Evolutionary conservation across 768 basidiomycete species (phyloP), one percentile per base, ranked within the genome.

Genomic region (Agaricus blazei): DNA sequence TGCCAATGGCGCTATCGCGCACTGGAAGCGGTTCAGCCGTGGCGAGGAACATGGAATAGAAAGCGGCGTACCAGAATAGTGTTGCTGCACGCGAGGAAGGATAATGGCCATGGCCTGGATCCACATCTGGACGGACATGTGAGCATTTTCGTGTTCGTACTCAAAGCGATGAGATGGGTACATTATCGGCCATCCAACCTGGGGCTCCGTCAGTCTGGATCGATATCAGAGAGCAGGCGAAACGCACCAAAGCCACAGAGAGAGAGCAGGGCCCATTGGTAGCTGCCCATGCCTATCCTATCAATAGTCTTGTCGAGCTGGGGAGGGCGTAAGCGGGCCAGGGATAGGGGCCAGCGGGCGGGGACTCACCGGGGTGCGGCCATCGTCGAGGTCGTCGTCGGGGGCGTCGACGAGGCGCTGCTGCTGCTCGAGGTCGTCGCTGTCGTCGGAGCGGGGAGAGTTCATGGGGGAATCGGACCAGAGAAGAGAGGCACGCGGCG

Each of bases 101-200:
- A 96, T 90, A 36, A 98, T 92, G 26, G 96, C 90, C 4, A 89
- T 72, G 11, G 90, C 88, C 78, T 94, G 90, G 52, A 95, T 83
- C 91, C 91, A 94, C 91, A 93, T 93, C 92, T 94, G n/a, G 40
- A 52, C 38, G 46, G 23, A 15, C 7, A 11, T 24, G 11, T 42
- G 15, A 46, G 36, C 37, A 60, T 72, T 64, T 2, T 4, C 19
- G 60, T 59, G 45, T 56, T 34, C 53, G 19, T 37, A 46, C 44
- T 45, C 31, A 53, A 51, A 9, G 29, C 19, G 38, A 48, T 51
- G 46, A 55, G 9, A 49, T 52, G 70, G 73, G 63, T 65, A 93
- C 92, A 68, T 95, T 95, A 70, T 96, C 93, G 52, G 93, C 92
- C 79, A 92, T 76, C 93, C 93, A 96, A 29, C 93, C 93, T 90